A percentile compares a stretch with the other conserved stretches of the same genome.
phyloP scores from a whole-genome alignment of 2,329 filamentous ascomycete genomes.

The Canariomyces notabilis region DNA sequence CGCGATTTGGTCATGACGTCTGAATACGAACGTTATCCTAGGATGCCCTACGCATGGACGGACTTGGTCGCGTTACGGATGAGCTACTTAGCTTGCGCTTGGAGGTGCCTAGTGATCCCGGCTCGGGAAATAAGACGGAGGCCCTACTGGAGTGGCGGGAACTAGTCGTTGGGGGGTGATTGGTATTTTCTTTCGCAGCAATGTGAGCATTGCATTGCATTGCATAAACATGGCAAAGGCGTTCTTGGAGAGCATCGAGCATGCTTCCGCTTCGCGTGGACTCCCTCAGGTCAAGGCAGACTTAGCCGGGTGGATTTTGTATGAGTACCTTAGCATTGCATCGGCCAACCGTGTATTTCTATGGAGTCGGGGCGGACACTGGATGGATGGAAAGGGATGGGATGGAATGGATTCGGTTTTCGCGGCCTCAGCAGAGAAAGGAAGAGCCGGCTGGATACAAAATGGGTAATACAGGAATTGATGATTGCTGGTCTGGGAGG shows the following conservation, averaged over 20 bases:
- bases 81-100: conserved; percentile 2
- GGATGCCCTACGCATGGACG: conserved; percentile 2
- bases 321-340: conserved; percentile 29
- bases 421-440: not conserved
- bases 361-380: conserved; percentile 15
- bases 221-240: conserved; percentile 24
- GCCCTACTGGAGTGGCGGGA: no score
- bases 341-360: conserved; percentile 23
- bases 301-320: conserved; percentile 18
- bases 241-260: conserved; percentile 19
- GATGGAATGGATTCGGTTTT: no score
- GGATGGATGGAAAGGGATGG: not conserved
- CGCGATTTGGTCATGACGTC: conserved; percentile 22
- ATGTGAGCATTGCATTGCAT: conserved; percentile 10
- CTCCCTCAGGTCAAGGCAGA: not conserved
- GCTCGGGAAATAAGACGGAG: not conserved
- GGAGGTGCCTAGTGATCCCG: not conserved
- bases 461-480: conserved; percentile 7
- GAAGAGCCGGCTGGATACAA: not conserved
- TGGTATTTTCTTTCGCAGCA: conserved; percentile 11
- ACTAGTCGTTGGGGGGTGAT: not conserved
- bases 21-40: conserved; percentile 14
- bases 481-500: not conserved
- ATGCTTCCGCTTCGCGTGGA: conserved; percentile 3
- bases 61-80: not conserved